Evolutionary conservation across 2,329 filamentous ascomycete genomes (phyloP), one percentile per base, ranked within the genome.

Genomic region (Aspergillus sp.): DNA sequence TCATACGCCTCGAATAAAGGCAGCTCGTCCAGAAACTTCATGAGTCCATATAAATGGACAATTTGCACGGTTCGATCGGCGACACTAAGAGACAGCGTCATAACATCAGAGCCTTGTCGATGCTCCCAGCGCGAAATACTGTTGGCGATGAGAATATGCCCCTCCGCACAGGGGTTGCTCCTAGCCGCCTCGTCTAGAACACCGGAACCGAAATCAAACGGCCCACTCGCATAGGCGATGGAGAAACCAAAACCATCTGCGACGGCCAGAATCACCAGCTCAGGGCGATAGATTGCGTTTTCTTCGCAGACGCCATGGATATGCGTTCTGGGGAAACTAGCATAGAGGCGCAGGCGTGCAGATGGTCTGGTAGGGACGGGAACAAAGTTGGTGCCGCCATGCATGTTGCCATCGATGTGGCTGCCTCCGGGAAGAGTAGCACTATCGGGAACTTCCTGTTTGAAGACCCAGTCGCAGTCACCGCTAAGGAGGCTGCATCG

Each of bases 301-400:
- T 22, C 19, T 2, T 16, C 26, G 42, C 42, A 45, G 10, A 22
- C 20, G 8, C 13, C 13, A 9, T n/a, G 14, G 26, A 45, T 17
- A 22, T 30, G 19, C 26, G 42, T 45, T 16, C 42, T 9, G 6
- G 42, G 22, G 22, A 45, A 45, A 14, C 42, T 22, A 14, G 42
- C 42, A 11, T 45, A 45, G 4, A 45, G 10, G 9, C 24, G 22
- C 19, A 45, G 20, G 19, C 22, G 2, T 3, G 42, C 9, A 45
- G 19, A 16, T 17, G 14, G 5, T 2, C 17, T 16, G 26, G 24
- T 16, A 26, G 42, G 42, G 10, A 45, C 22, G 19, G 42, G 42
- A 22, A 45, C 19, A 16, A 45, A 45, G 26, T 45, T 45, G 42
- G 42, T 45, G 13, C 42, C 42, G n/a, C 42, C 42, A n/a, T n/a